Percentiles rank a stretch among this genome's conserved stretches.
These are phyloP conservation scores for Fusarium gaditjirri DNA, from an alignment of 2,329 filamentous ascomycete species.

Conservation along the genomic window DNA sequence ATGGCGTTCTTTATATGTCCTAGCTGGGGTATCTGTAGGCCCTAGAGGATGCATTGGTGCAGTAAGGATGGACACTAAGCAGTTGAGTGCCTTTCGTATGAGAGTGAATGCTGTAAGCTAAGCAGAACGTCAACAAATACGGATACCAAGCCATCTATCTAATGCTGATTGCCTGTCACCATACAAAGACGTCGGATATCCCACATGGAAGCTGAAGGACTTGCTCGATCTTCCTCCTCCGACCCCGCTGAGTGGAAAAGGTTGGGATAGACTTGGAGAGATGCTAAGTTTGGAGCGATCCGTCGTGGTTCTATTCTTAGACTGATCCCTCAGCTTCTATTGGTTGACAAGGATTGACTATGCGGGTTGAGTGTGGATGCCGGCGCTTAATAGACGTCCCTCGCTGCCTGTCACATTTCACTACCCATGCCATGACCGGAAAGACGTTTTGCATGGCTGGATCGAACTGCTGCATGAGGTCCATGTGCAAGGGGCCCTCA, in stretches of 20 bases:
- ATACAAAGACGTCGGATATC: background rate
- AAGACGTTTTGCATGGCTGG: slow-evolving; percentile 31
- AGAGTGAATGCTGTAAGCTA: background rate
- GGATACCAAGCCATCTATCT: background rate
- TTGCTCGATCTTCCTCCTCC: background rate
- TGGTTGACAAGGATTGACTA: slow-evolving; percentile 29
- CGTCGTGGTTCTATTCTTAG: slow-evolving; percentile 42
- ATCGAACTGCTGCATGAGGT: slow-evolving; percentile 34
- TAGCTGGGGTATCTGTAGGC: background rate
- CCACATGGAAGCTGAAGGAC: background rate
- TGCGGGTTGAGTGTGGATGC: slow-evolving; percentile 41
- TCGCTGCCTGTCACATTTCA: slow-evolving; percentile 36
- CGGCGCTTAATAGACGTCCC: slow-evolving; percentile 43
- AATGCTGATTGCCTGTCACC: background rate
- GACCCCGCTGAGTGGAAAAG: slow-evolving; percentile 33
- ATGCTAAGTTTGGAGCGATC: slow-evolving; percentile 9
- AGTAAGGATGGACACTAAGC: background rate
- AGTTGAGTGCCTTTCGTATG: background rate
- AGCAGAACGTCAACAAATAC: background rate
- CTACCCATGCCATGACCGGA: slow-evolving; percentile 6
- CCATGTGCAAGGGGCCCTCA: slow-evolving; percentile 25
- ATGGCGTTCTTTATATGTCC: slow-evolving; percentile 15
- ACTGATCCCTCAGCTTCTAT: slow-evolving; percentile 24
- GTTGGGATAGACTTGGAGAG: slow-evolving; percentile 31
- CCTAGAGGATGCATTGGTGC: slow-evolving; percentile 6